Conservation (phyloP, 805 yeast species). For the Wickerhamomyces strasburgensis region DNA sequence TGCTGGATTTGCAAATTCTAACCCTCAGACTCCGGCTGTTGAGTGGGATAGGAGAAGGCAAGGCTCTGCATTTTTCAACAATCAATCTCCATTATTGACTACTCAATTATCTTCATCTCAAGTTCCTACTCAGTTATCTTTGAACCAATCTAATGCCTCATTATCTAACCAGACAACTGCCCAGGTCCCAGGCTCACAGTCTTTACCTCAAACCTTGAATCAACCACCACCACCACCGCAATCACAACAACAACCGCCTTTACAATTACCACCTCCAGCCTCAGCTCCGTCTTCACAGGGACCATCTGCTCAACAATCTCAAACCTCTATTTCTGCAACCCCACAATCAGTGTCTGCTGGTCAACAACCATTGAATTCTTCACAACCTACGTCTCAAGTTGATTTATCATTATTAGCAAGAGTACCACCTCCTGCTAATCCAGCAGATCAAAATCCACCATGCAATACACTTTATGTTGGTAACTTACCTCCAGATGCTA, state of each 20-base stretch:
- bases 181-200: conserved; percentile 9
- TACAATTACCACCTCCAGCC: conserved; percentile 4
- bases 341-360: conserved; percentile 7
- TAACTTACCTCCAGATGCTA: conserved; percentile 93
- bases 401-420: conserved; percentile 71
- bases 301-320: conserved; percentile 12
- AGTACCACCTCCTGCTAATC: conserved; percentile 91
- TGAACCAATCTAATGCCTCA: conserved; percentile 6
- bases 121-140: conserved; percentile 21
- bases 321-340: conserved; percentile 3
- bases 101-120: conserved; percentile 20
- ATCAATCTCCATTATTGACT: conserved; percentile 22
- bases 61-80: conserved; percentile 46
- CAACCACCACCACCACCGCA: conserved; percentile 7
- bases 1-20: conserved; percentile 21
- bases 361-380: conserved; percentile 3
- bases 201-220: conserved; percentile 1
- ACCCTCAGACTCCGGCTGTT: conserved; percentile 37
- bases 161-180: no score
- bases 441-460: conserved; percentile 99
- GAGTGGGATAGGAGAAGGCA: conserved; percentile 52
- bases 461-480: conserved; percentile 97
- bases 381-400: conserved; percentile 33
- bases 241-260: conserved; percentile 6
- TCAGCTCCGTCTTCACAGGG: conserved; percentile 6